A percentile compares a stretch with the other conserved stretches of the same genome.
These are phyloP conservation scores for Ramichloridium luteum DNA, from an alignment of 2,329 filamentous ascomycete genomes.

Conservation along the genomic window DNA sequence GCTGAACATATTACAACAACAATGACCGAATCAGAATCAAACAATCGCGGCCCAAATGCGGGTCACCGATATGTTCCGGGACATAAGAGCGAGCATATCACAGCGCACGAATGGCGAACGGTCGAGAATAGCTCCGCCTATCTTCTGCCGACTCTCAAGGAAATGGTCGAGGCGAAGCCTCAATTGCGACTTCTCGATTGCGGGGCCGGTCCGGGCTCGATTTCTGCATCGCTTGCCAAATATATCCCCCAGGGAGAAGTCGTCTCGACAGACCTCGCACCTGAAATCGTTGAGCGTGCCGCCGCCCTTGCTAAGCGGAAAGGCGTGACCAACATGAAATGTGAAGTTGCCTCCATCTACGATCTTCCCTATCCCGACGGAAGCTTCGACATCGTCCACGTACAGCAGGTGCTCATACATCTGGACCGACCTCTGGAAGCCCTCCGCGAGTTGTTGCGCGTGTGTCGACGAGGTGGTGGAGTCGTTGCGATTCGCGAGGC, in stretches of 20 bases:
- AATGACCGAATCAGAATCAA: too few relatives aligned
- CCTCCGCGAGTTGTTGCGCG: slow-evolving; percentile 42
- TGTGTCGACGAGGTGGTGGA: slow-evolving; percentile 40
- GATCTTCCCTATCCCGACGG: slow-evolving; percentile 31
- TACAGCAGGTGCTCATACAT: slow-evolving; percentile 48
- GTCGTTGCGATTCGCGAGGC: slow-evolving; percentile 39
- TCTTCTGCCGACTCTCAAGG: slow-evolving; percentile 22
- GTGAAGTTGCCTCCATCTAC: slow-evolving; percentile 26
- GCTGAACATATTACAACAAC: too few relatives aligned
- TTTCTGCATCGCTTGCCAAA: slow-evolving; percentile 32
- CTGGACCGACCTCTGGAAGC: slow-evolving; percentile 39
- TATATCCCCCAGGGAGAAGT: slow-evolving; percentile 33
- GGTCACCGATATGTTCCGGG: slow-evolving; percentile 30
- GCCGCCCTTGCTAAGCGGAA: slow-evolving; percentile 24
- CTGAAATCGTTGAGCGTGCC: slow-evolving; percentile 32
- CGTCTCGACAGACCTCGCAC: slow-evolving; percentile 34
- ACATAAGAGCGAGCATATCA: slow-evolving; percentile 30
- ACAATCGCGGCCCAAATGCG: too few relatives aligned
- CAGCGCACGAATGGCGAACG: slow-evolving; percentile 34
- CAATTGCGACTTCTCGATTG: slow-evolving; percentile 33
- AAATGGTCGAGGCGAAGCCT: slow-evolving; percentile 13
- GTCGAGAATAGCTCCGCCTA: slow-evolving; percentile 31
- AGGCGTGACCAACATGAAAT: slow-evolving; percentile 29
- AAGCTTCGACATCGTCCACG: slow-evolving; percentile 48
- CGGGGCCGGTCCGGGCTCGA: slow-evolving; percentile 38